Conservation (phyloP, 768 basidiomycete genomes). For the Grammothele lineata region DNA sequence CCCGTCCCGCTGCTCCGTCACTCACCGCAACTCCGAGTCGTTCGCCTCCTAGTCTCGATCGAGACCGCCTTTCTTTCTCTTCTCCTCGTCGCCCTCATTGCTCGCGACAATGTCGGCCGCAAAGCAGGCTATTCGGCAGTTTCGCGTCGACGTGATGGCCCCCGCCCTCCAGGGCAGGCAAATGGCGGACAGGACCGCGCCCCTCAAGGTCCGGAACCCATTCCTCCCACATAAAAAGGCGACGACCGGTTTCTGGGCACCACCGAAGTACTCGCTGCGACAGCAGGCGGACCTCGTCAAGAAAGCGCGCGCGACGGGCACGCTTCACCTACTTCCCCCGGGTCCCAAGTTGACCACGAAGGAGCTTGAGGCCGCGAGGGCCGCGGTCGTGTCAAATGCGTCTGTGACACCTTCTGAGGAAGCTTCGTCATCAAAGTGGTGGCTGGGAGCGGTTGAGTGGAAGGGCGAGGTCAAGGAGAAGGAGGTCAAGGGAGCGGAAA, state of each 20-base stretch:
- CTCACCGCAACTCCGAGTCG: too few relatives aligned
- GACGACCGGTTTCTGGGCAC: constrained; percentile 60
- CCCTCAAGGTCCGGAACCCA: constrained; percentile 45
- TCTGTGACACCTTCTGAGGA: constrained; percentile 2
- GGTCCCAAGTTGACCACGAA: constrained; percentile 50
- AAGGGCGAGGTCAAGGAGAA: constrained; percentile 28
- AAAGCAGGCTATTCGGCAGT: too few relatives aligned
- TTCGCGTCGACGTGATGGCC: too few relatives aligned
- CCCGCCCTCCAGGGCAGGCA: constrained; percentile 24
- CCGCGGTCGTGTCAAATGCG: neutral
- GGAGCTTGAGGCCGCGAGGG: constrained; percentile 21
- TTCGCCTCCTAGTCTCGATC: neutral
- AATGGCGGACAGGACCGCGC: constrained; percentile 9
- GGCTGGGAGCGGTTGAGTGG: constrained; percentile 19
- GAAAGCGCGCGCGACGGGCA: constrained; percentile 51
- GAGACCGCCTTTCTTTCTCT: neutral
- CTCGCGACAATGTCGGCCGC: too few relatives aligned
- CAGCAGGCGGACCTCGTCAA: constrained; percentile 78
- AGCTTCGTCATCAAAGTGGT: neutral
- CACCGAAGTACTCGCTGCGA: constrained; percentile 67
- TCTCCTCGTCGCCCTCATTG: too few relatives aligned
- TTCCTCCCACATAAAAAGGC: constrained; percentile 64
- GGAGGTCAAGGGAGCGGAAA: constrained; percentile 43
- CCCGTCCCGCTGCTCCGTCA: neutral
- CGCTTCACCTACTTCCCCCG: constrained; percentile 60